A percentile compares a stretch with the other conserved stretches of the same genome.
Conservation (phyloP, 176 grass and related monocot genomes). For the Leersia perrieri region DNA sequence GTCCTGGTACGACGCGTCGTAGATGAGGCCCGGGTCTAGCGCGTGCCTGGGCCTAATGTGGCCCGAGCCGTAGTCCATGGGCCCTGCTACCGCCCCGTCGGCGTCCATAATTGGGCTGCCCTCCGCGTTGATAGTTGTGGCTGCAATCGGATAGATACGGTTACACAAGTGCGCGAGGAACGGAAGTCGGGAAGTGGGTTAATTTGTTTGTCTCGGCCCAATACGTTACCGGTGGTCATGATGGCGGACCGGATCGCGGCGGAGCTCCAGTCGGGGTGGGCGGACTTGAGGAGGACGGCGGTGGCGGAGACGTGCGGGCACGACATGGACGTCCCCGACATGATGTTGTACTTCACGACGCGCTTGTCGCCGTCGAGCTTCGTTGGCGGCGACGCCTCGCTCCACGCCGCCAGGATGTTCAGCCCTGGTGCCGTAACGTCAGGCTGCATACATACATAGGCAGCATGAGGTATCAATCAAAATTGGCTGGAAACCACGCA, state of each 20-base stretch:
- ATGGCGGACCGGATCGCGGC: conserved; percentile 86
- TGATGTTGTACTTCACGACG: conserved; percentile 80
- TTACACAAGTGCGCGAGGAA: neutral
- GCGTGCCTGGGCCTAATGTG: conserved; percentile 77
- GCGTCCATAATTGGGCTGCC: conserved; percentile 53
- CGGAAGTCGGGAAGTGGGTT: no score
- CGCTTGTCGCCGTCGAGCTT: conserved; percentile 78
- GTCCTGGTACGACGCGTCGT: conserved; percentile 78
- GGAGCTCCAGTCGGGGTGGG: conserved; percentile 76
- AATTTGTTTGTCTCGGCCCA: neutral
- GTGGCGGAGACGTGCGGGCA: conserved; percentile 89
- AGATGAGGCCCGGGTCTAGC: conserved; percentile 75
- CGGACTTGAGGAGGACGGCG: conserved; percentile 60
- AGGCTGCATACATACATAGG: conserved; percentile 38
- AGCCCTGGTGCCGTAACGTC: conserved; percentile 83
- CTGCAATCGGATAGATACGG: conserved; percentile 25
- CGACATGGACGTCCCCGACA: conserved; percentile 94
- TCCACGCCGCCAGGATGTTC: conserved; percentile 98
- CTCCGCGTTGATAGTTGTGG: conserved; percentile 40
- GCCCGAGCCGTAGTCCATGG: conserved; percentile 74
- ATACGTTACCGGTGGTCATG: conserved; percentile 80
- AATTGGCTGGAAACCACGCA: neutral
- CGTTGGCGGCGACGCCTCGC: conserved; percentile 77
- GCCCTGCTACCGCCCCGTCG: conserved; percentile 43
- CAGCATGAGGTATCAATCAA: neutral